Percentiles rank a stretch among this genome's conserved stretches.
phyloP scores from a whole-genome alignment of 768 basidiomycete genomes.

The Strobilomyces dryophilus region DNA sequence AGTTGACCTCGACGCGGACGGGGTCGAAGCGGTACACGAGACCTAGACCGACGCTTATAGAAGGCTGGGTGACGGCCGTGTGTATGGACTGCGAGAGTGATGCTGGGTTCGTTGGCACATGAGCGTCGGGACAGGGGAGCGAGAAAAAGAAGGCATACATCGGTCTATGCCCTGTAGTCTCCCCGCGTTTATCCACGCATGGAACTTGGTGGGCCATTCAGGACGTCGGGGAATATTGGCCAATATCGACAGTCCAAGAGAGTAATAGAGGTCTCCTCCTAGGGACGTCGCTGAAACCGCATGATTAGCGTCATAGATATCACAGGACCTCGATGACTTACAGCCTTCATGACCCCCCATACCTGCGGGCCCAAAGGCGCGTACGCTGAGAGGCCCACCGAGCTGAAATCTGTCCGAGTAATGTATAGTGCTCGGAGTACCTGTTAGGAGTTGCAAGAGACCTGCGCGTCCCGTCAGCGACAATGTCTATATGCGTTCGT shows the following conservation, averaged over 20 bases:
- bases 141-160: slow-evolving; percentile 38
- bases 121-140: neutral
- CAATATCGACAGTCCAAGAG: slow-evolving; percentile 70
- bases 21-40: slow-evolving; percentile 82
- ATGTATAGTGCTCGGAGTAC: slow-evolving; percentile 36
- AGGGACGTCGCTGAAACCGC: slow-evolving; percentile 65
- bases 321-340: slow-evolving; percentile 31
- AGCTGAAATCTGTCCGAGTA: slow-evolving; percentile 89
- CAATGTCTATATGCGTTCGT: slow-evolving; percentile 48
- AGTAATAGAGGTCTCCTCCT: slow-evolving; percentile 81
- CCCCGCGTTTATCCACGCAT: slow-evolving; percentile 80
- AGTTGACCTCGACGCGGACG: slow-evolving; percentile 82
- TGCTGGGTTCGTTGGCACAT: slow-evolving; percentile 1
- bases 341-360: slow-evolving; percentile 77
- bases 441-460: slow-evolving; percentile 58
- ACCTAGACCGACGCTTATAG: slow-evolving; percentile 77
- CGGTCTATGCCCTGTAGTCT: slow-evolving; percentile 58
- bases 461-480: slow-evolving; percentile 75
- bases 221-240: slow-evolving; percentile 67
- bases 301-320: neutral
- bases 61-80: slow-evolving; percentile 36
- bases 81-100: slow-evolving; percentile 8
- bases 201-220: slow-evolving; percentile 83
- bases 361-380: slow-evolving; percentile 70
- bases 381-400: slow-evolving; percentile 83